phyloP scores from a whole-genome alignment of 140 eudicot species.

The Bidens hawaiensis region DNA sequence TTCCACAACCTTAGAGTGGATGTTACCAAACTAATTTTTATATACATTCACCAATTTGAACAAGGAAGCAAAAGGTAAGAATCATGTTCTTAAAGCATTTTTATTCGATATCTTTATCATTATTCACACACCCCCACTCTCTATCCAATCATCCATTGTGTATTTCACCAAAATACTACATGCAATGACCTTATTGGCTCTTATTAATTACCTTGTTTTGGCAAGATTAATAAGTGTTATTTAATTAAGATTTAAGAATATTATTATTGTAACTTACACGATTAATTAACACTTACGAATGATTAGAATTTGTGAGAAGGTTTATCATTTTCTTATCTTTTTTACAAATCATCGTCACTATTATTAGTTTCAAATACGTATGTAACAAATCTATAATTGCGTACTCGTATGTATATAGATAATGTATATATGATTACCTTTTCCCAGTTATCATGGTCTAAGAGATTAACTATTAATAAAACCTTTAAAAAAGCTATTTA shows the following conservation, averaged over 20 bases:
- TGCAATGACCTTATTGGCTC: conserved; percentile 10
- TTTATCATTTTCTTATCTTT: background rate
- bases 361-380: background rate
- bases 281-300: no score
- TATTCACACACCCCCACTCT: conserved; percentile 7
- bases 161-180: conserved; percentile 23
- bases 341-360: background rate
- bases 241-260: no score
- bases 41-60: conserved; percentile 13
- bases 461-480: no score
- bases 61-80: conserved; percentile 26
- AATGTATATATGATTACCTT: no score
- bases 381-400: background rate
- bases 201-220: conserved; percentile 8
- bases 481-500: no score
- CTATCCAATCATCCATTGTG: no score
- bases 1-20: conserved; percentile 14
- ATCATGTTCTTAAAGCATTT: conserved; percentile 28
- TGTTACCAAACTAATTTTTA: conserved; percentile 8
- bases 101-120: conserved; percentile 12
- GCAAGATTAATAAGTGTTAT: background rate
- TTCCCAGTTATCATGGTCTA: no score
- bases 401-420: background rate
- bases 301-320: no score
- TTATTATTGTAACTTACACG: background rate